Base-by-base conservation (phyloP, 805 yeast genomes). In the Maudiozyma saulgeensis region DNA sequence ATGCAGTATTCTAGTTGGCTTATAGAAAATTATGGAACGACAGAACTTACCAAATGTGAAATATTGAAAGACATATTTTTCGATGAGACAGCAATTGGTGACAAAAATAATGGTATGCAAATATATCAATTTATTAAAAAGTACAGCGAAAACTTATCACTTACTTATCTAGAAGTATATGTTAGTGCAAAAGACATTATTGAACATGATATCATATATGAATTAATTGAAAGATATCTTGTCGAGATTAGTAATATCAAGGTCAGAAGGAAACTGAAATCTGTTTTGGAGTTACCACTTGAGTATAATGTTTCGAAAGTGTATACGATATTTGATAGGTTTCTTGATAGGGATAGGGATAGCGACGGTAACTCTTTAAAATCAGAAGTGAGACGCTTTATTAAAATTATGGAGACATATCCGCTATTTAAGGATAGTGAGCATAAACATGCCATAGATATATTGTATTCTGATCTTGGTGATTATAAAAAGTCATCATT, bases 361-460 rank as follows among this genome's bases (percentile, higher is more conserved):
- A 49, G 35, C 46, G 47, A 47, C n/a, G 34, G 16, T 32, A 35
- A 35, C 18, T 15, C 11, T 9, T 35, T 44, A 32, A 34, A 48
- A 1, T 47, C 46, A 19, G 54, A 51, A 4, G 40, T 48, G 28
- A 35, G 38, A 13, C 45, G 48, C 4, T 56, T 49, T 26, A 42
- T 63, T 9, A 50, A 53, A 38, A 41, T 44, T 19, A 47, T 61
- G 32, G 74, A 78, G 40, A 79, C 86, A 0, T 72, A 77, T 43
- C 76, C 89, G 2, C 71, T 84, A 48, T 74, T 75, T 43, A 75
- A 78, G 51, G 58, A 84, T 41, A 81, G 78, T 1, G 79, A 79
- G 47, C 87, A 86, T 59, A 72, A 74, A 11, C 75, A 79, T 45
- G 82, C 87, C 0, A 67, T 91, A 16, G 77, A 78, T 48, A 76